Base-by-base conservation (phyloP, 768 basidiomycete genomes). In the Lactifluus echinatus region DNA sequence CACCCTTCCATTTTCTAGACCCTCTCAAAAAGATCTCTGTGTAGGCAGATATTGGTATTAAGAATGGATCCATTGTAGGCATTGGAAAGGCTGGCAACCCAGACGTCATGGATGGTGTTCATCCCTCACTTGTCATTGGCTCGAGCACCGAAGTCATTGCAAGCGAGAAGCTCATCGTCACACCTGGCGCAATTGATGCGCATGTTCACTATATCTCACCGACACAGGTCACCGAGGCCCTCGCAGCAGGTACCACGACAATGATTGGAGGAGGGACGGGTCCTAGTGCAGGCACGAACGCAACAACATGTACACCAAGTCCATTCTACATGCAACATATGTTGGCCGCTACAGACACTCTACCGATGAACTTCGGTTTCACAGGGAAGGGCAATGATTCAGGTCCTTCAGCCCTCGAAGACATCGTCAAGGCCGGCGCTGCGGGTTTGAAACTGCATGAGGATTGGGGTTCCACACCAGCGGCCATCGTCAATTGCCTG, bases 1-100 rank as follows among this genome's bases (percentile, higher is more conserved):
- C 4, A 0, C 7, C 24, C 17, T 14, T 12, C 24, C n/a, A 24
- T 28, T 26, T 50, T 31, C 36, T 24, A 29, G 40, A 17, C 36
- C 55, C n/a, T 8, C 40, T 26, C 42, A 23, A 19, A 7, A n/a
- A 59, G 17, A 23, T 14, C 12, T 40, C 21, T 46, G 2, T 50
- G 17, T 66, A 96, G 90, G 95, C 95, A 19, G 96, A 98, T 66
- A 91, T 99, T 50, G 95, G 96, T 26, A 78, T 99, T 54, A 93
- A 87, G 71, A 68, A 81, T 53, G 94, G 94, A 0, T 64, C 73
- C 36, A 97, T 98, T 60, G 76, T 75, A 12, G 93, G 88, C 0
- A 86, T 98, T 50, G 96, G 95, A n/a, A 98, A 99, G 70, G 90
- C 93, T 8, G 96, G 96, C 1, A 99, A 98, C 69, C 93, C 93